Conservation (phyloP, 1,139 yeast species). For the Lodderomyces oxycetoniae region DNA sequence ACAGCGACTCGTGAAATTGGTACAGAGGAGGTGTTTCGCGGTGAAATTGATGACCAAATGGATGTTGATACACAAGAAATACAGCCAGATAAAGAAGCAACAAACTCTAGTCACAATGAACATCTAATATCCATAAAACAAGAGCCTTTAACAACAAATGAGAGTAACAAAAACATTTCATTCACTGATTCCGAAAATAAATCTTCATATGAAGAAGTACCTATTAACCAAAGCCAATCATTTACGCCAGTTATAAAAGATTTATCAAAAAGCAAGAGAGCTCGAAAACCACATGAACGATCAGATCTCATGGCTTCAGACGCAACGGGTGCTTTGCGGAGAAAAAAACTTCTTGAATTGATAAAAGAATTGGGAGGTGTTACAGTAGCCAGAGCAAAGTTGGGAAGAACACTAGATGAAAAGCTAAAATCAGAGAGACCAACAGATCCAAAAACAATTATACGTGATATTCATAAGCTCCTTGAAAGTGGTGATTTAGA, state of each 20-base stretch:
- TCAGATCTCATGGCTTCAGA: conserved; percentile 5
- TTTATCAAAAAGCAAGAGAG: background rate
- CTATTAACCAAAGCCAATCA: background rate
- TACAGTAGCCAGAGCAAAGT: conserved; percentile 29
- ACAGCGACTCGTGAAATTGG: too few species aligned
- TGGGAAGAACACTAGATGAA: conserved; percentile 35
- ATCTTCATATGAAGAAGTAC: background rate
- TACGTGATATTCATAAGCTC: conserved; percentile 37
- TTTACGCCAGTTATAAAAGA: conserved; percentile 2
- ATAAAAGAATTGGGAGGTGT: conserved; percentile 43
- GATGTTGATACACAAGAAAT: too few species aligned
- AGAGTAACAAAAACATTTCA: background rate
- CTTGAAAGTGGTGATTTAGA: conserved; percentile 24
- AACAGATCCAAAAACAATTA: conserved; percentile 47
- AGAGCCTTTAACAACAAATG: too few species aligned
- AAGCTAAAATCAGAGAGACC: conserved; percentile 30
- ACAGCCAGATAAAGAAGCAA: too few species aligned
- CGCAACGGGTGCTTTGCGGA: conserved; percentile 29
- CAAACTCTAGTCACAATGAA: too few species aligned
- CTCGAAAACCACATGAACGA: background rate
- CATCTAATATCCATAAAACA: too few species aligned
- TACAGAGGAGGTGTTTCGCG: too few species aligned
- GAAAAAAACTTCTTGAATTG: conserved; percentile 30
- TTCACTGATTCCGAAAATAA: background rate
- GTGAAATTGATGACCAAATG: too few species aligned